phyloP scores from a whole-genome alignment of 495 filamentous ascomycete species.

The Tuber melanosporum region DNA sequence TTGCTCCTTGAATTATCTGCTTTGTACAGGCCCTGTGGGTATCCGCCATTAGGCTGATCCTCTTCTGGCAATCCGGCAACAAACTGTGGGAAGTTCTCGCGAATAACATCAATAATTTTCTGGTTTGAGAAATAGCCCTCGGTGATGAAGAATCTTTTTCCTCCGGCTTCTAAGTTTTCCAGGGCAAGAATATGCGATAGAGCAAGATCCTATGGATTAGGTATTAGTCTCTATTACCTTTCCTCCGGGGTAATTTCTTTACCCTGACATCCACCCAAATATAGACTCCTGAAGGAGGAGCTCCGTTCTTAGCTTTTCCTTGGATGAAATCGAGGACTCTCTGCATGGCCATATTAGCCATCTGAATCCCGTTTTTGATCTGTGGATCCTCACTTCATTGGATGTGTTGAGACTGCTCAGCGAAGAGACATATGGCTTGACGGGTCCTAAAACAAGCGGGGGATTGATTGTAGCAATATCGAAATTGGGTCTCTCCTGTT shows the following conservation, averaged over 20 bases:
- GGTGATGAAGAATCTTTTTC: slow-evolving; percentile 58
- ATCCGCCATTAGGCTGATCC: slow-evolving; percentile 30
- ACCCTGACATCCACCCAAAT: slow-evolving; percentile 62
- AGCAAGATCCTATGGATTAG: slow-evolving; percentile 51
- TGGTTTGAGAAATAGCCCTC: slow-evolving; percentile 59
- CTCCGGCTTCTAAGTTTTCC: slow-evolving; percentile 58
- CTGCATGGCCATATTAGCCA: slow-evolving; percentile 13
- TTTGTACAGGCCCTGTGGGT: slow-evolving; percentile 25
- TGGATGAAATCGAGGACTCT: slow-evolving; percentile 48
- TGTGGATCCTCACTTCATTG: slow-evolving; percentile 45
- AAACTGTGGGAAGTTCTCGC: slow-evolving; percentile 58
- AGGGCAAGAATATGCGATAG: slow-evolving; percentile 65
- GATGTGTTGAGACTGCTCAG: slow-evolving; percentile 64
- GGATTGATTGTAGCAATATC: slow-evolving; percentile 66
- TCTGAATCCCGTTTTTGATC: background rate
- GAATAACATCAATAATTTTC: slow-evolving; percentile 57
- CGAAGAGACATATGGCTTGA: slow-evolving; percentile 60
- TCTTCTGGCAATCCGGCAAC: slow-evolving; percentile 20
- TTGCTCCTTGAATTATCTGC: slow-evolving; percentile 51
- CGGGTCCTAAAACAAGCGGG: slow-evolving; percentile 66
- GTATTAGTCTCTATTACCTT: no score
- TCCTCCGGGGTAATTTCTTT: slow-evolving; percentile 41
- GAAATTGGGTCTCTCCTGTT: slow-evolving; percentile 72
- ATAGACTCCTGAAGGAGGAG: slow-evolving; percentile 53
- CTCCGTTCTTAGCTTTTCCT: slow-evolving; percentile 59